Base-by-base conservation (phyloP, 345 rosid species). In the Hibiscus mutabilis region DNA sequence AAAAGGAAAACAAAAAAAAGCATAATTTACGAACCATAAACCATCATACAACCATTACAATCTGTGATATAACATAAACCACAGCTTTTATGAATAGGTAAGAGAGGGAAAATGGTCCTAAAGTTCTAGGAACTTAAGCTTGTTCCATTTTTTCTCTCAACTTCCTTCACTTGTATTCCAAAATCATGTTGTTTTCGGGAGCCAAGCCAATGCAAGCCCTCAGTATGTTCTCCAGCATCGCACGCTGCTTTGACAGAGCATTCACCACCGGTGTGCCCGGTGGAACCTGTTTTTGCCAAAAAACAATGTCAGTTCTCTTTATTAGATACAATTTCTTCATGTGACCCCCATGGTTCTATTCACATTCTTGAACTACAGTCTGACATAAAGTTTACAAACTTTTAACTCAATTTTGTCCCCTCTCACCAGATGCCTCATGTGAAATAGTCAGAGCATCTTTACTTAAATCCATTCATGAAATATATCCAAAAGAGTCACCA, bases 241-340 rank as follows among this genome's bases (percentile, higher is more conserved):
- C 97, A 9, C 97, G 81, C 82, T 95, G 99, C 90, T 95, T 95
- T 0, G 99, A 80, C 69, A 92, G 84, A 1, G 99, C 99, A 57
- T 95, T 95, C 69, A 95, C 97, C 82, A 95, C 97, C 1, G 97
- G 97, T 12, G 97, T 90, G 67, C 97, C 97, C 7, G 96, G 97
- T 1, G 98, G 98, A 49, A 94, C 98, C 87, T 91, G 87, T 79
- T 82, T 70, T 0, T 0, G 0, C 12, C 66, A 13, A 29, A 40
- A 18, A 40, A 18, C 4, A 60, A n/a, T 9, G 57, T 18, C 57
- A 53, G 24, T 31, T 70, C 14, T 33, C 31, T 44, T 11, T 35
- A 52, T 2, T 13, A 40, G 22, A 60, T 47, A 1, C 40, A 24
- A 60, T 5, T 25, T n/a, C 16, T 6, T 47, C 53, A 2, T 40